phyloP scores from a whole-genome alignment of 495 filamentous ascomycete genomes.

The Xylaria venustula region DNA sequence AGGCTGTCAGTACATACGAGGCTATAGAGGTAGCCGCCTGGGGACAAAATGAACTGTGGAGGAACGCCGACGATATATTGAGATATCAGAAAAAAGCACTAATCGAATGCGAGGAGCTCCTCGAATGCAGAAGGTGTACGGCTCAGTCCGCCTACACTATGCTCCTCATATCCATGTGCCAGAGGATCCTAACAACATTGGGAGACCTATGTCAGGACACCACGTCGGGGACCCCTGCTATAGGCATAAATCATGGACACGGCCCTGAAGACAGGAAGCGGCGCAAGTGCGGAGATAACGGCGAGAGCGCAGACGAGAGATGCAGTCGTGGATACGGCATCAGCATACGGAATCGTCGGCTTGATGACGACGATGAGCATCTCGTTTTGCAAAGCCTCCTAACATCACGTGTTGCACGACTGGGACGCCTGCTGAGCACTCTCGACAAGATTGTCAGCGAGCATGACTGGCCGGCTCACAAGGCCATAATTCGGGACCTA shows the following conservation, averaged over 20 bases:
- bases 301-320: background rate
- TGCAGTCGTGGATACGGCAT: slow-evolving; percentile 11
- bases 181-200: slow-evolving; percentile 2
- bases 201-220: background rate
- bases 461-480: slow-evolving; percentile 14
- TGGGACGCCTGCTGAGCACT: slow-evolving; percentile 5
- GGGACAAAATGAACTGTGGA: slow-evolving; percentile 11
- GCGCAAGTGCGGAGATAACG: background rate
- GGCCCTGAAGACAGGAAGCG: slow-evolving; percentile 3
- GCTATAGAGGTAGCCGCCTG: slow-evolving; percentile 14
- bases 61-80: slow-evolving; percentile 10
- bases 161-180: slow-evolving; percentile 18
- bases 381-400: slow-evolving; percentile 17
- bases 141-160: slow-evolving; percentile 15
- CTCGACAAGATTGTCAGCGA: slow-evolving; percentile 12
- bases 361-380: slow-evolving; percentile 16
- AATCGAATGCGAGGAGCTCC: slow-evolving; percentile 12
- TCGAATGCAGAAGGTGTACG: slow-evolving; percentile 6
- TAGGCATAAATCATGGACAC: background rate
- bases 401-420: slow-evolving; percentile 10
- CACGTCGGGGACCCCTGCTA: background rate
- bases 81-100: slow-evolving; percentile 13
- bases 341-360: slow-evolving; percentile 11
- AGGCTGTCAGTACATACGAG: slow-evolving; percentile 12
- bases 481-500: slow-evolving; percentile 9